These are phyloP conservation scores for Lasiodiplodia sp. DNA, from an alignment of 2,329 filamentous ascomycete genomes.

Conservation along the genomic window DNA sequence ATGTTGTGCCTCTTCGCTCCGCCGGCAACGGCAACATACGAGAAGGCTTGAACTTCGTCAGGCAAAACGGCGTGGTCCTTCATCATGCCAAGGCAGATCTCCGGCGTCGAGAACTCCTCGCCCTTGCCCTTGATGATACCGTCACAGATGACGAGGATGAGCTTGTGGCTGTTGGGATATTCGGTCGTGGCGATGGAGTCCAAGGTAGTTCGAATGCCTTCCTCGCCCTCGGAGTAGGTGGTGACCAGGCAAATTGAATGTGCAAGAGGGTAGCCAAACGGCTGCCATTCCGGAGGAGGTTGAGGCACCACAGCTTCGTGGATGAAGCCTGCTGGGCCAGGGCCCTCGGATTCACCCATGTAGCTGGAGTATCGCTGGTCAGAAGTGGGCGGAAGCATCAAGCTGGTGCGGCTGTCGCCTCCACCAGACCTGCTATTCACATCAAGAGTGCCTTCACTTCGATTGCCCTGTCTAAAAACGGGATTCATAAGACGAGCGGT, in stretches of 20 bases:
- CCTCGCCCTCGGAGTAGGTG: slow-evolving; percentile 93
- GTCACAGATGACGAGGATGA: slow-evolving; percentile 94
- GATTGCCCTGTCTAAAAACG: slow-evolving; percentile 71
- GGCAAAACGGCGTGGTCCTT: slow-evolving; percentile 82
- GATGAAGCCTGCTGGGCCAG: slow-evolving; percentile 91
- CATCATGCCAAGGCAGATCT: slow-evolving; percentile 92
- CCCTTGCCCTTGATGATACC: slow-evolving; percentile 97
- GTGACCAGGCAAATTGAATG: slow-evolving; percentile 95
- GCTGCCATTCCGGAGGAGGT: slow-evolving; percentile 95
- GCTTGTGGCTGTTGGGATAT: slow-evolving; percentile 98
- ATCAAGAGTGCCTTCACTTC: slow-evolving; percentile 64
- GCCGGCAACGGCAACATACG: slow-evolving; percentile 94
- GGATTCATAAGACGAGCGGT: slow-evolving; percentile 75
- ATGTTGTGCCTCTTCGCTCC: slow-evolving; percentile 99
- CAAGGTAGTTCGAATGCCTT: slow-evolving; percentile 90
- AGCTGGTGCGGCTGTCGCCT: slow-evolving; percentile 50
- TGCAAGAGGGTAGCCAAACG: slow-evolving; percentile 92
- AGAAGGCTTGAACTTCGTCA: slow-evolving; percentile 87
- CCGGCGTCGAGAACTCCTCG: slow-evolving; percentile 84
- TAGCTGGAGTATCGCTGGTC: slow-evolving; percentile 62
- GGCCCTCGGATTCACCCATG: slow-evolving; percentile 69
- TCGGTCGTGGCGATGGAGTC: slow-evolving; percentile 98
- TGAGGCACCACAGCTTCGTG: slow-evolving; percentile 96
- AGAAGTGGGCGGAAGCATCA: slow-evolving; percentile 50
- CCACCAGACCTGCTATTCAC: slow-evolving; percentile 34